Percentiles rank a stretch among this genome's conserved stretches.
These are phyloP conservation scores for Pseudogymnoascus sp. DNA, from an alignment of 2,329 filamentous ascomycete genomes.

Conservation along the genomic window DNA sequence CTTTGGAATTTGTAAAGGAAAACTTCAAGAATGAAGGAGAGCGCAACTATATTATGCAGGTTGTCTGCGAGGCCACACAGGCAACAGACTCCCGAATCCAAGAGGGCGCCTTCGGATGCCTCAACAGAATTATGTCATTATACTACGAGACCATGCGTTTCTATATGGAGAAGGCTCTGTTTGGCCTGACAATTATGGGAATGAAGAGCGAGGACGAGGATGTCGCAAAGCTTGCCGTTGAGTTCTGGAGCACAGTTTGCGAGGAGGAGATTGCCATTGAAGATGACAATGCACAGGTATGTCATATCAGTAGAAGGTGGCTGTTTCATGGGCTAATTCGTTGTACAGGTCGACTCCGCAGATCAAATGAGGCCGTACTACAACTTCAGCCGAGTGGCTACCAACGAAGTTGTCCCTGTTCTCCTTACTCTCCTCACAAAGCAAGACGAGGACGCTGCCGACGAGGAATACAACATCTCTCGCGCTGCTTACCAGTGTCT, in stretches of 20 bases:
- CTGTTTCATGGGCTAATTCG: too few species aligned
- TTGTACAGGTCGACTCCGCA: slow-evolving; percentile 33
- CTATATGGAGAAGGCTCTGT: slow-evolving; percentile 99
- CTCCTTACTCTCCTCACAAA: slow-evolving; percentile 82
- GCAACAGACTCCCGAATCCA: slow-evolving; percentile 85
- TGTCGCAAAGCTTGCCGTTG: slow-evolving; percentile 93
- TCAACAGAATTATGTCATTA: slow-evolving; percentile 96
- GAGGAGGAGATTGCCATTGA: slow-evolving; percentile 98
- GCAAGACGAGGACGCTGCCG: slow-evolving; percentile 92
- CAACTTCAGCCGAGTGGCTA: slow-evolving; percentile 90
- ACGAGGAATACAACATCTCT: slow-evolving; percentile 96
- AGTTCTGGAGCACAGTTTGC: slow-evolving; percentile 99
- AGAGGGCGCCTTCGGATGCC: slow-evolving; percentile 89
- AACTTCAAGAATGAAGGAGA: slow-evolving; percentile 99
- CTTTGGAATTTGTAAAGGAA: slow-evolving; percentile 91
- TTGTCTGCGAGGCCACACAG: slow-evolving; percentile 97
- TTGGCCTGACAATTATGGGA: slow-evolving; percentile 91
- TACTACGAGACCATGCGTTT: slow-evolving; percentile 99
- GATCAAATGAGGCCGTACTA: slow-evolving; percentile 77
- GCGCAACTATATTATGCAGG: slow-evolving; percentile 99
- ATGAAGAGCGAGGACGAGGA: slow-evolving; percentile 99
- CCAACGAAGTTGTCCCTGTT: slow-evolving; percentile 88
- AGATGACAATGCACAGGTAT: slow-evolving; percentile 73
- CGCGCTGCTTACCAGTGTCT: slow-evolving; percentile 94
- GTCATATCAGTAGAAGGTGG: too few species aligned